phyloP scores from a whole-genome alignment of 148 eudicot genomes.

The Linanthus parryae region DNA sequence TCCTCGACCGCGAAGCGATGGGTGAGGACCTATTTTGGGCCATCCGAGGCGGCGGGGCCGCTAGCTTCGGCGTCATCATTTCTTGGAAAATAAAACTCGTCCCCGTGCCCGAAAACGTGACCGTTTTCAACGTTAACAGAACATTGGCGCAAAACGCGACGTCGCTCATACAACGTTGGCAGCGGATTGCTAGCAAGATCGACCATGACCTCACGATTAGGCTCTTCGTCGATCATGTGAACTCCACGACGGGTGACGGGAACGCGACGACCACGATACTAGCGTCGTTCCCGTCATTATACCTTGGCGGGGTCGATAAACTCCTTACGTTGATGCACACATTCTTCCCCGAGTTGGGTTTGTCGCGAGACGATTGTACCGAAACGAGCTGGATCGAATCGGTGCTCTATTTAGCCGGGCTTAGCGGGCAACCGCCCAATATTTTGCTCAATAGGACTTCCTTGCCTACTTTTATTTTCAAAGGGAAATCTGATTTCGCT shows the following conservation, averaged over 20 bases:
- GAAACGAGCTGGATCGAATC: conserved; percentile 9
- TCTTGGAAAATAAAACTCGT: conserved; percentile 4
- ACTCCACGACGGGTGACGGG: background rate
- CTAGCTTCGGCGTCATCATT: conserved; percentile 8
- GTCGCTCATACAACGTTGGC: background rate
- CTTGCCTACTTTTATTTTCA: background rate
- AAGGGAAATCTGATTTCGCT: conserved; percentile 10
- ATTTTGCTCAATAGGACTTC: conserved; percentile 2
- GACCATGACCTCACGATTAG: background rate
- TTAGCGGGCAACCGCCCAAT: background rate
- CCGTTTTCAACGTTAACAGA: conserved; percentile 4
- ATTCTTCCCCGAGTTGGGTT: conserved; percentile 10
- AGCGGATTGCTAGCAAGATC: conserved; percentile 3
- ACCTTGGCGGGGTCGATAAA: background rate
- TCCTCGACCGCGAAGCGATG: conserved; percentile 8
- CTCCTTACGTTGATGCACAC: conserved; percentile 3
- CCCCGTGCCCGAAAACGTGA: conserved; percentile 1
- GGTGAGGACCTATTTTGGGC: conserved; percentile 16
- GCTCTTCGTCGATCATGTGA: background rate
- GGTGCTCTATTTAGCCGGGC: background rate
- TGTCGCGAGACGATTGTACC: background rate
- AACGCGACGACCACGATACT: background rate
- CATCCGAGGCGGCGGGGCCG: conserved; percentile 12
- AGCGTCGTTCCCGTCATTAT: conserved; percentile 4
- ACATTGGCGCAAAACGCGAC: conserved; percentile 1